A percentile compares a stretch with the other conserved stretches of the same genome.
Conservation (phyloP, 345 rosid genomes). For the Eucalyptus viminalis region DNA sequence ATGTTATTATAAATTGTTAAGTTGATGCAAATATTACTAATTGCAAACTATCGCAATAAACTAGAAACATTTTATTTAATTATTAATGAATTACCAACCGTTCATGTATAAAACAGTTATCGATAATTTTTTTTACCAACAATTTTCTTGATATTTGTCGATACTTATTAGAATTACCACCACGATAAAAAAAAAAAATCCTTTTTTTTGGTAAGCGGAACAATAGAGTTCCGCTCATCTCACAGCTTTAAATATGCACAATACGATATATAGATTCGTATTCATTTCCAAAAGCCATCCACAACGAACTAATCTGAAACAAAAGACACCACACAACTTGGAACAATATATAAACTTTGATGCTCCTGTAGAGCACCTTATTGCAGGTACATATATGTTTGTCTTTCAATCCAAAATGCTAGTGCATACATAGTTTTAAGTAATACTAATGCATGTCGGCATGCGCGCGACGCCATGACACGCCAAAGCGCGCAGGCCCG, state of each 20-base stretch:
- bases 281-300: background rate
- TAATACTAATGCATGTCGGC: background rate
- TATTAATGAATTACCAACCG: background rate
- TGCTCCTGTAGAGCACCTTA: background rate
- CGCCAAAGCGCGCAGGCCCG: background rate
- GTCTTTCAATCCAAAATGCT: background rate
- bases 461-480: fast-evolving
- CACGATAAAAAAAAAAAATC: no score
- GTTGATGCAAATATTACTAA: background rate
- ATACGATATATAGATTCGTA: background rate
- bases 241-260: background rate
- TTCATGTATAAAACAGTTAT: background rate
- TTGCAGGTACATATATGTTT: background rate
- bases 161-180: no score
- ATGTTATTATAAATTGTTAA: background rate
- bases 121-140: background rate
- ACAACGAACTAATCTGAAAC: background rate
- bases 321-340: background rate
- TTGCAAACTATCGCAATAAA: background rate
- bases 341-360: background rate
- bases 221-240: no score
- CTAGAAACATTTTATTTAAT: background rate
- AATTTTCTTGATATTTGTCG: background rate
- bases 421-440: background rate
- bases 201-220: background rate